Evolutionary conservation across 164 flowering plant species (phyloP), one percentile per base, ranked within the genome.

Genomic region (Chloranthus sessilifolius): DNA sequence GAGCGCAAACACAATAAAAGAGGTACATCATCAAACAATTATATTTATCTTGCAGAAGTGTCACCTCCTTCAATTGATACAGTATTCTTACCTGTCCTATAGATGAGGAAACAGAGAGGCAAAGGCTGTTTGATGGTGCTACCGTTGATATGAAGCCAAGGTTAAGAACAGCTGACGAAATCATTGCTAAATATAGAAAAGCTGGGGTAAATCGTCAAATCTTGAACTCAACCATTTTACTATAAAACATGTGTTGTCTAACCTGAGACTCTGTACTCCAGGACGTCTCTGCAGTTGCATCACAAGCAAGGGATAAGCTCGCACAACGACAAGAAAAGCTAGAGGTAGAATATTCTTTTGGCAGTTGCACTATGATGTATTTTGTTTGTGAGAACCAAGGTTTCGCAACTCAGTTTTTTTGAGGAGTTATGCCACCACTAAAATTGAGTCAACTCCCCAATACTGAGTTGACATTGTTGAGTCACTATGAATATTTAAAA

Each of bases 261-360:
- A 68, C 38, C 31, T 55, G 39, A 48, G 42, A 39, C 23, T 5
- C 14, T 41, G 22, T 24, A 21, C 52, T 67, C 35, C 80, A 90
- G 97, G 95, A 86, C 74, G 88, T 78, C 28, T 64, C 95, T 36
- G 69, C 85, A 4, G 85, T 55, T 10, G 97, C 97, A 47, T 68
- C 81, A 42, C 62, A 78, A 43, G 94, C 95, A 64, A 84, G 75
- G 72, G 68, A 81, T 66, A 90, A 74, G 76, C 87, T 90, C 41
- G 39, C 68, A 15, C 66, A 90, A 59, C 85, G 98, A 57, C 82
- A 76, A 69, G 91, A 84, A 58, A 90, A 82, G 55, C 79, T 90
- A 43, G 91, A 90, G 94, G 95, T 90, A 68, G 21, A 39, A 12
- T 46, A 23, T 44, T 10, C 21, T 20, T 23, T 14, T 17, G 27